Conservation (phyloP, 164 flowering plant genomes). For the Kalanchoe fedtschenkoi region DNA sequence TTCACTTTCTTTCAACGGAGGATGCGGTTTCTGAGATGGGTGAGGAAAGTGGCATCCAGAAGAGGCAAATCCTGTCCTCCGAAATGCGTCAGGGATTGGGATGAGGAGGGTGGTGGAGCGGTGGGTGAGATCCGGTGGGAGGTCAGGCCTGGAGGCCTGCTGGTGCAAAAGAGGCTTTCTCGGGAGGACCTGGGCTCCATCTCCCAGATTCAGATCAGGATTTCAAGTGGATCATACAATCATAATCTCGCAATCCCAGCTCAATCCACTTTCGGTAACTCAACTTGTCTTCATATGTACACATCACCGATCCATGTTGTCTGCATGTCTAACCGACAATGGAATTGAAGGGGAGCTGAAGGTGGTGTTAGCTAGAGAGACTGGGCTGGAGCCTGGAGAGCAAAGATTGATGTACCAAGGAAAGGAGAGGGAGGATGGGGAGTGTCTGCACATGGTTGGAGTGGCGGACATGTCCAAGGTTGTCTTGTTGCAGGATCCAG, state of each 20-base stretch:
- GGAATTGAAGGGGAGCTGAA: conserved; percentile 55
- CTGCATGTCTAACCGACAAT: neutral
- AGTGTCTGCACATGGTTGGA: conserved; percentile 47
- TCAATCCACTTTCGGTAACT: conserved; percentile 56
- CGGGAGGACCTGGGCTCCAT: conserved; percentile 10
- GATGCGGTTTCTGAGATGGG: too few species aligned
- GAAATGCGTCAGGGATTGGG: too few species aligned
- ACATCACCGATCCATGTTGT: neutral
- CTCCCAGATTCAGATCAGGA: conserved; percentile 19
- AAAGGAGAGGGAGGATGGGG: conserved; percentile 44
- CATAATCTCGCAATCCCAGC: conserved; percentile 43
- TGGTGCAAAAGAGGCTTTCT: conserved; percentile 46
- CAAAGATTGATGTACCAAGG: conserved; percentile 48
- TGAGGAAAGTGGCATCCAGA: too few species aligned
- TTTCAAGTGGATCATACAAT: conserved; percentile 34
- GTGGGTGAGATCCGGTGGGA: too few species aligned
- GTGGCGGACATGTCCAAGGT: conserved; percentile 58
- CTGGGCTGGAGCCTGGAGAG: conserved; percentile 49
- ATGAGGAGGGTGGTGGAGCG: too few species aligned
- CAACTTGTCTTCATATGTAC: neutral
- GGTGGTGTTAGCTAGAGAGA: conserved; percentile 44
- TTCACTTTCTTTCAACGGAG: too few species aligned
- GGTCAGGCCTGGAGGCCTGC: conserved; percentile 68
- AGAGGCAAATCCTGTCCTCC: too few species aligned
- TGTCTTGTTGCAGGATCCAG: conserved; percentile 51